A percentile compares a stretch with the other conserved stretches of the same genome.
Evolutionary conservation across 768 basidiomycete genomes (phyloP).

Genomic region (Lyophyllum semitale): DNA sequence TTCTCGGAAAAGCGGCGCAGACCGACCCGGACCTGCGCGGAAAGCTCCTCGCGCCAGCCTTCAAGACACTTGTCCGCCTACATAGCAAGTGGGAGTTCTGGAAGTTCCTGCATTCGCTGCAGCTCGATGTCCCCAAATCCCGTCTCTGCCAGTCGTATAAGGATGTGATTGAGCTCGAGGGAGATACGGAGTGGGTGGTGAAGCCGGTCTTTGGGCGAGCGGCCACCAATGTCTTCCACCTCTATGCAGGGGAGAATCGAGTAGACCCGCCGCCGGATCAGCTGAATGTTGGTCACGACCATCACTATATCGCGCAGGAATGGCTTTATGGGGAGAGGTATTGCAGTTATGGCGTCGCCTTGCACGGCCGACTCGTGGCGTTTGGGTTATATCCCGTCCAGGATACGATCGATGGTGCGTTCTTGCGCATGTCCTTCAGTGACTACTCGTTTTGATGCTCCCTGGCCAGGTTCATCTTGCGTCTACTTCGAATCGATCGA

Average conservation of each 20-base stretch:
- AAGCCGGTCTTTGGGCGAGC: neutral
- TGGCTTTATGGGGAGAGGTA: slow-evolving; percentile 18
- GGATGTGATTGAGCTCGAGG: neutral
- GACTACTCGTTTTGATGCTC: neutral
- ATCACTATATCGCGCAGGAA: slow-evolving; percentile 22
- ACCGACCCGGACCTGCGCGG: slow-evolving; percentile 11
- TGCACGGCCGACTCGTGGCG: slow-evolving; percentile 15
- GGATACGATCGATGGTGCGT: slow-evolving; percentile 22
- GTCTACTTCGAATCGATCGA: neutral
- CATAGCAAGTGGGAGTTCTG: slow-evolving; percentile 25
- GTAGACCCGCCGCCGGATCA: slow-evolving; percentile 11
- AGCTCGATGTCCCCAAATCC: slow-evolving; percentile 2
- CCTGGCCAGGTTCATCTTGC: neutral
- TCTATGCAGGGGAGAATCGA: neutral
- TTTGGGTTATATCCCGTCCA: slow-evolving; percentile 18
- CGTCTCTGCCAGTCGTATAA: neutral
- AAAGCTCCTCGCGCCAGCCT: slow-evolving; percentile 18
- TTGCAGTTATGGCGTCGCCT: slow-evolving; percentile 20
- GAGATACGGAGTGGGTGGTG: neutral
- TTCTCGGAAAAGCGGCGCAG: slow-evolving; percentile 10
- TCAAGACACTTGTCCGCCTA: slow-evolving; percentile 16
- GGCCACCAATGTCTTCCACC: neutral
- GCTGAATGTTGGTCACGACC: slow-evolving; percentile 12
- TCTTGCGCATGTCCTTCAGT: no score
- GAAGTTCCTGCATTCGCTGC: slow-evolving; percentile 8